These are phyloP conservation scores for Tetrapisispora arboricola DNA, from an alignment of 805 yeast genomes.

Conservation along the genomic window DNA sequence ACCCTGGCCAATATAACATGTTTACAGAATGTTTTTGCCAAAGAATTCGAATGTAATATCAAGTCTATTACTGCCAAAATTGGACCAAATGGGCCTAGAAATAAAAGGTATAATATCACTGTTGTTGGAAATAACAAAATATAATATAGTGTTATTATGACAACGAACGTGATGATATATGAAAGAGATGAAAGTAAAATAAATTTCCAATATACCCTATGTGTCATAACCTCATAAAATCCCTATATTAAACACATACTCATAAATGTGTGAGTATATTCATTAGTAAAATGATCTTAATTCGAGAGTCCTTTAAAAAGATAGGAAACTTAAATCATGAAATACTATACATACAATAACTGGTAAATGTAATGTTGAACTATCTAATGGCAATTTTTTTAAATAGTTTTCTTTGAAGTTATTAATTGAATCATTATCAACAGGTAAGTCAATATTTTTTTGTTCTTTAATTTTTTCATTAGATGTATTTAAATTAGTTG, in stretches of 20 bases:
- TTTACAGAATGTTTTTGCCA: constrained; percentile 18
- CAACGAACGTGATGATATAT: constrained; percentile 15
- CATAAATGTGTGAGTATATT: background rate
- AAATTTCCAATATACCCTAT: constrained; percentile 23
- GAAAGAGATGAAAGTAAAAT: constrained; percentile 16
- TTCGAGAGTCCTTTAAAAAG: too few relatives aligned
- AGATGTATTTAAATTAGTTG: too few relatives aligned
- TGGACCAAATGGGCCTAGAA: constrained; percentile 27
- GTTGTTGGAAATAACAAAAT: constrained; percentile 21
- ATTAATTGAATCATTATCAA: background rate
- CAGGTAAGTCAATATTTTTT: too few relatives aligned
- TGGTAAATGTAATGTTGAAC: constrained; percentile 1
- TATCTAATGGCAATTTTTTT: background rate
- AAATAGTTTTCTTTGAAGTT: background rate
- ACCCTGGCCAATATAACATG: constrained; percentile 18
- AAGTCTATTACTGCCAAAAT: constrained; percentile 24
- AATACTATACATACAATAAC: constrained; percentile 1
- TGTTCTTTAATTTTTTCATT: too few relatives aligned
- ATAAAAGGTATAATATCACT: constrained; percentile 15
- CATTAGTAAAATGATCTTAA: background rate
- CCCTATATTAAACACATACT: constrained; percentile 14
- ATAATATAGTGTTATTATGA: constrained; percentile 17
- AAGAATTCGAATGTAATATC: constrained; percentile 21
- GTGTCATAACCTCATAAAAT: constrained; percentile 14
- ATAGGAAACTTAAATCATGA: background rate